These are phyloP conservation scores for Suillus spraguei DNA, from an alignment of 768 basidiomycete species.

Conservation along the genomic window DNA sequence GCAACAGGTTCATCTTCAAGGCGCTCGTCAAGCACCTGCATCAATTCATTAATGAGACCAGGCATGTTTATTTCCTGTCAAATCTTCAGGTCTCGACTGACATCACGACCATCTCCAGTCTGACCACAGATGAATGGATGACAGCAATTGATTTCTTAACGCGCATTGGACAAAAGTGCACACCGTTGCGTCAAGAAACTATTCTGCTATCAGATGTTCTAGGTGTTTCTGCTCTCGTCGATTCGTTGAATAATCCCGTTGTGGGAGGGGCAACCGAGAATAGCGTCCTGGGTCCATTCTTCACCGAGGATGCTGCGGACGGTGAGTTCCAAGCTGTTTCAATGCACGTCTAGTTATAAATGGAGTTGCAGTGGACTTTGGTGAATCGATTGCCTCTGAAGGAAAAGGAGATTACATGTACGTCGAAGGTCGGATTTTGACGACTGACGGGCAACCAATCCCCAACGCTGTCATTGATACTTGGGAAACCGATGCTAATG, in stretches of 20 bases:
- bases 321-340: constrained; percentile 40
- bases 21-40: constrained; percentile 70
- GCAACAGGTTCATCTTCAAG: constrained; percentile 49
- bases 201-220: constrained; percentile 85
- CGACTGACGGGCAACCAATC: constrained; percentile 64
- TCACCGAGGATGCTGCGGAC: constrained; percentile 74
- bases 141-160: constrained; percentile 79
- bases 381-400: constrained; percentile 83
- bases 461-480: constrained; percentile 71
- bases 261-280: constrained; percentile 66
- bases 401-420: constrained; percentile 86
- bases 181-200: constrained; percentile 73
- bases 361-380: constrained; percentile 51
- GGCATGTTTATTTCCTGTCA: constrained; percentile 34
- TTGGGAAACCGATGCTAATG: constrained; percentile 78
- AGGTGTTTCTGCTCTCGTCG: constrained; percentile 78
- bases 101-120: constrained; percentile 29
- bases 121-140: constrained; percentile 90
- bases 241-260: constrained; percentile 70
- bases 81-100: not conserved
- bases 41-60: constrained; percentile 71
- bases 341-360: not conserved
- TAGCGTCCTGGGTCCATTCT: constrained; percentile 83
- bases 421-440: constrained; percentile 69
- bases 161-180: constrained; percentile 69